phyloP scores from a whole-genome alignment of 768 basidiomycete genomes.

The Naganishia vishniacii region DNA sequence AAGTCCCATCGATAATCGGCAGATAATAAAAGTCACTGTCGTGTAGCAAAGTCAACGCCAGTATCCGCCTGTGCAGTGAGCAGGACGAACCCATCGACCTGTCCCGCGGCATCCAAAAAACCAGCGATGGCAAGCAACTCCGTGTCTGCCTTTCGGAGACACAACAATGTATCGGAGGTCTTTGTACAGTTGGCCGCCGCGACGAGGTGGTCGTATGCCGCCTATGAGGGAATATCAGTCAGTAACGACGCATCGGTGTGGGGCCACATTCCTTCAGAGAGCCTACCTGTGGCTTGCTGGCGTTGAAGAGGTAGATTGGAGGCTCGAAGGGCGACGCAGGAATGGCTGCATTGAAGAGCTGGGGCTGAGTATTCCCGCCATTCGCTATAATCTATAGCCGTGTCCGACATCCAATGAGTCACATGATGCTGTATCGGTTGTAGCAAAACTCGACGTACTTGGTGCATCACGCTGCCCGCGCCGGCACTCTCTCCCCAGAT shows the following conservation, averaged over 20 bases:
- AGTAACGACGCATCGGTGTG: too few relatives aligned
- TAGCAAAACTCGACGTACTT: constrained; percentile 26
- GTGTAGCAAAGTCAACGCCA: background rate
- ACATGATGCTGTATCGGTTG: too few relatives aligned
- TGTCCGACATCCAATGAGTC: background rate
- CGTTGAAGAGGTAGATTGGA: constrained; percentile 17
- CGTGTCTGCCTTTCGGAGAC: constrained; percentile 12
- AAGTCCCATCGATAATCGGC: constrained; percentile 16
- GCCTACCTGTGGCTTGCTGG: constrained; percentile 14
- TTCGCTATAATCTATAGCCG: constrained; percentile 12
- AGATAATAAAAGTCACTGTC: constrained; percentile 8
- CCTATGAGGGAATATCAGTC: constrained; percentile 28
- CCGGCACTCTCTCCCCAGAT: constrained; percentile 59
- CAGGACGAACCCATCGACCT: constrained; percentile 8
- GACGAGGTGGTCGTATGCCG: constrained; percentile 35
- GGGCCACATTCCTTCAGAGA: too few relatives aligned
- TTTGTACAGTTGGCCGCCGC: constrained; percentile 30
- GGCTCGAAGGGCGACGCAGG: constrained; percentile 14
- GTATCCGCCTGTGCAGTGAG: background rate
- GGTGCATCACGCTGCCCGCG: constrained; percentile 46
- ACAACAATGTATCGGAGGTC: background rate
- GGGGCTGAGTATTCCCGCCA: constrained; percentile 20
- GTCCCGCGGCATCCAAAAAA: background rate
- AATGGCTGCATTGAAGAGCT: constrained; percentile 20
- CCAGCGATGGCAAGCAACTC: background rate